phyloP scores from a whole-genome alignment of 495 filamentous ascomycete species.

The Hypoxylon fragiforme region DNA sequence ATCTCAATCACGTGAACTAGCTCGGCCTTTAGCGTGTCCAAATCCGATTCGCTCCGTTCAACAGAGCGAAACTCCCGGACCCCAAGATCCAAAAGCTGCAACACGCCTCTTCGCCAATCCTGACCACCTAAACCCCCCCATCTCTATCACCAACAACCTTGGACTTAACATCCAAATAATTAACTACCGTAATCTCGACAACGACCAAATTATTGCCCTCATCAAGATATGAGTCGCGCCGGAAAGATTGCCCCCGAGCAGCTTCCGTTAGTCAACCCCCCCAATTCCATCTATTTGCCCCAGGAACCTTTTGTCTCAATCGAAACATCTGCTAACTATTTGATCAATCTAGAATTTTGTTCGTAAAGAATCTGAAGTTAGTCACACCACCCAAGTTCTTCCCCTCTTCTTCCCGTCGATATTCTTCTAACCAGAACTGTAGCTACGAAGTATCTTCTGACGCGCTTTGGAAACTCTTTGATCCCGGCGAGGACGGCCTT shows the following conservation, averaged over 20 bases:
- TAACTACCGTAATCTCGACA: slow-evolving; percentile 13
- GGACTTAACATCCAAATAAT: slow-evolving; percentile 30
- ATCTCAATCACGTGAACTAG: slow-evolving; percentile 20
- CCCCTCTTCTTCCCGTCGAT: too few species aligned
- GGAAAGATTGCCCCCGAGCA: slow-evolving; percentile 90
- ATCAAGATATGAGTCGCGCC: slow-evolving; percentile 69
- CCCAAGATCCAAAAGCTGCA: slow-evolving; percentile 28
- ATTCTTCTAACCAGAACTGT: slow-evolving; percentile 1
- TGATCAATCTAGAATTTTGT: slow-evolving; percentile 34
- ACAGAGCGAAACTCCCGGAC: slow-evolving; percentile 19
- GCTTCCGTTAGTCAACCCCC: slow-evolving; percentile 66
- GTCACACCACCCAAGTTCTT: slow-evolving; percentile 2
- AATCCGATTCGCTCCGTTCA: slow-evolving; percentile 35
- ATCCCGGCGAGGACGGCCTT: slow-evolving; percentile 39
- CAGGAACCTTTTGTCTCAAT: not conserved
- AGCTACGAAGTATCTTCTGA: slow-evolving; percentile 42
- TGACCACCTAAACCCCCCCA: slow-evolving; percentile 21
- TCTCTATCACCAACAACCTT: slow-evolving; percentile 18
- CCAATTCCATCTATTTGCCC: slow-evolving; percentile 4
- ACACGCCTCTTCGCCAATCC: slow-evolving; percentile 36
- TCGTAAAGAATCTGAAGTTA: slow-evolving; percentile 42
- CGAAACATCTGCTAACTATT: slow-evolving; percentile 22
- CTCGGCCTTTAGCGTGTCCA: slow-evolving; percentile 33
- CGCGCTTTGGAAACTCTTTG: slow-evolving; percentile 43
- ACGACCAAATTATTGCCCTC: slow-evolving; percentile 13